Conservation (phyloP, 2,329 filamentous ascomycete species). For the Pseudocercospora fijiensis region DNA sequence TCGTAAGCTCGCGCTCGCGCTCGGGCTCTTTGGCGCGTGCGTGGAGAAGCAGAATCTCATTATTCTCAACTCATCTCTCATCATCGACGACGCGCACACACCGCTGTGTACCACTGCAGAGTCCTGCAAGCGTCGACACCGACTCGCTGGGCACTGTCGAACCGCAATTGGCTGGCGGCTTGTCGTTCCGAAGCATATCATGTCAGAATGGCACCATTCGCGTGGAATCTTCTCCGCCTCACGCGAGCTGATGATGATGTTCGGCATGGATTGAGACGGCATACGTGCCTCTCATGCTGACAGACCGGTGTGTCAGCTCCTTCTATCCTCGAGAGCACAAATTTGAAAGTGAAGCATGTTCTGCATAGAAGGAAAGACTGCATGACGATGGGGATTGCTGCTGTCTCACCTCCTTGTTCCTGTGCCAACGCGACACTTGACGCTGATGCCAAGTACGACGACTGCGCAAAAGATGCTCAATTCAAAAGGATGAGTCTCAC, state of each 20-base stretch:
- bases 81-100: background rate
- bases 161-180: background rate
- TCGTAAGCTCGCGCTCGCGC: background rate
- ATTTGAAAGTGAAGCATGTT: too few species aligned
- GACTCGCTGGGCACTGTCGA: background rate
- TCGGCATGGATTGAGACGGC: background rate
- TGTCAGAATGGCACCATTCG: conserved; percentile 5
- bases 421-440: too few species aligned
- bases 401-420: too few species aligned
- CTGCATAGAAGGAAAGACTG: too few species aligned
- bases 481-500: background rate
- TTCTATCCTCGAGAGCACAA: too few species aligned
- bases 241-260: background rate
- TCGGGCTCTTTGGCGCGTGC: background rate
- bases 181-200: background rate
- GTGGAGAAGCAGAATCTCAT: background rate
- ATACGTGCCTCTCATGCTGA: background rate
- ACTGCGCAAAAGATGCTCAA: background rate
- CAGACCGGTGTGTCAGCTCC: too few species aligned
- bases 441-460: background rate
- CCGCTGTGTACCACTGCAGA: background rate
- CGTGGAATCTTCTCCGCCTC: background rate
- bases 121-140: background rate
- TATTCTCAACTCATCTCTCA: background rate
- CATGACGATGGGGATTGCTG: too few species aligned